Evolutionary conservation across 768 basidiomycete genomes (phyloP), one percentile per base, ranked within the genome.

Genomic region (Lactarius indigo): DNA sequence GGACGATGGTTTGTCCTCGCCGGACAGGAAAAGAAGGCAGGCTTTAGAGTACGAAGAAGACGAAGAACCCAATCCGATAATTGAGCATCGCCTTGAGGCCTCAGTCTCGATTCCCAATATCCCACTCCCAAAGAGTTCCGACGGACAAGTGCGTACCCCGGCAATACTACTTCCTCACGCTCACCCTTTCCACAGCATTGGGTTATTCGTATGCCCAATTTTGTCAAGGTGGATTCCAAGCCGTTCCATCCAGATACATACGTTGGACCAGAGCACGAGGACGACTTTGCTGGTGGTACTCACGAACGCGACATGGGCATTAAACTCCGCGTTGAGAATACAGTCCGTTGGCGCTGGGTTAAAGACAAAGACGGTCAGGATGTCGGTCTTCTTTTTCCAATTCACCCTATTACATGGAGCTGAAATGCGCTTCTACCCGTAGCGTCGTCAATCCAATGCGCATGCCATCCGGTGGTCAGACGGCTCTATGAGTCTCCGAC

Each of bases 381-480:
- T 72, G 96, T 96, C 73, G 79, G 92, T 82, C 12, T n/a, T 50
- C 55, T 44, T 50, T 31, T 60, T 35, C 30, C 54, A 23, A 39
- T 33, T 13, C 63, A 30, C 52, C 63, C 59, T 31, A 31, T 17
- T 65, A 33, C 6, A 35, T 37, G 47, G 64, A 35, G 15, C 57
- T 64, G 10, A 50, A 37, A 28, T 9, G 37, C 26, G 18, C 15
- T 20, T 57, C 23, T 59, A 26, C n/a, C 9, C 47, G 18, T 75
- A 97, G 95, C 81, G 78, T 70, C 85, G 88, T 69, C 90, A 96
- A 80, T 93, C 94, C 18, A 99, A 99, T 74, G 87, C 90, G 69
- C 89, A 95, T 35, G 80, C 98, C 44, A 86, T 99, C 65, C 86
- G 91, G 17, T 99, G 97, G 97, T 97, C 95, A 7, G 97, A 99